phyloP scores from a whole-genome alignment of 495 filamentous ascomycete species.

The Xylaria sp. region DNA sequence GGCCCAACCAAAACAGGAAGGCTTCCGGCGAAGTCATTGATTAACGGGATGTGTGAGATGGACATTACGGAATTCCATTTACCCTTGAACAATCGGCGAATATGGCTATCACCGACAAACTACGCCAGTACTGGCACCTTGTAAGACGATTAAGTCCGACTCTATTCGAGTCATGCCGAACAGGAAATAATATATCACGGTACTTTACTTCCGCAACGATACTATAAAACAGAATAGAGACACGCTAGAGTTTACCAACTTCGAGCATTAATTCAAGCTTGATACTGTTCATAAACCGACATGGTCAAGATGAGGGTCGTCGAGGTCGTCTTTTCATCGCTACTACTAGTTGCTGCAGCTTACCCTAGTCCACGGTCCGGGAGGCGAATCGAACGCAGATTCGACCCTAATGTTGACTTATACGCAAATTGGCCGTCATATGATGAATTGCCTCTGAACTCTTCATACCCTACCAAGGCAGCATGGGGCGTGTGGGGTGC shows the following conservation, averaged over 20 bases:
- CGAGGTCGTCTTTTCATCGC: neutral
- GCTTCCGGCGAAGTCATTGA: neutral
- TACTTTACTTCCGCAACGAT: neutral
- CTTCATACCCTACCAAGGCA: slow-evolving; percentile 33
- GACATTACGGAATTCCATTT: neutral
- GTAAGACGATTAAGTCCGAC: neutral
- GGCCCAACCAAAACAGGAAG: neutral
- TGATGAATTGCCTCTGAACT: slow-evolving; percentile 30
- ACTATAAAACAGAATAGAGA: neutral
- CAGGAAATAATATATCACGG: neutral
- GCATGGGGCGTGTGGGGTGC: slow-evolving; percentile 45
- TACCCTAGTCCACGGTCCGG: neutral
- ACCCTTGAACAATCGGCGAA: neutral
- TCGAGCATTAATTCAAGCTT: neutral
- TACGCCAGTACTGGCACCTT: neutral
- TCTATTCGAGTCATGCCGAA: neutral
- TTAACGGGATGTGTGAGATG: neutral
- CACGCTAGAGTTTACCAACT: neutral
- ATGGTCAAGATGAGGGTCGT: neutral
- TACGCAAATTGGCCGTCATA: slow-evolving; percentile 32
- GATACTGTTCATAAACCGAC: neutral
- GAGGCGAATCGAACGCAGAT: slow-evolving; percentile 10
- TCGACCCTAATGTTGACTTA: slow-evolving; percentile 21
- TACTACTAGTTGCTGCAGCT: neutral
- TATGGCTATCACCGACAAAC: neutral